Base-by-base conservation (phyloP, 2,329 filamentous ascomycete genomes). In the Stachybotrys chartarum region DNA sequence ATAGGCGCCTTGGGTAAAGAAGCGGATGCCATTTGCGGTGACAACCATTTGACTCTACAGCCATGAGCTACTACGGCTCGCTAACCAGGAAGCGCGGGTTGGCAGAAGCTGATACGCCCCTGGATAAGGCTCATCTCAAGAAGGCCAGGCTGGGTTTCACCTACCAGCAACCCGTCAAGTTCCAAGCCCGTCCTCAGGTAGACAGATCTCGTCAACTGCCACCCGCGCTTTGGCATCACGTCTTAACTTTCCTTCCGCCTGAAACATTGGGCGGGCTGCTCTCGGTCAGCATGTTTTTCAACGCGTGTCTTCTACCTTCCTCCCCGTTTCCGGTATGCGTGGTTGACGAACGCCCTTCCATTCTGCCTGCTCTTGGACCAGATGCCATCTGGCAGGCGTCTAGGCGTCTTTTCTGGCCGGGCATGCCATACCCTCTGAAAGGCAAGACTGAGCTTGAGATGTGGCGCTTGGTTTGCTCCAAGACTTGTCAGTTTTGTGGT, bases 381-480 rank as follows among this genome's bases (percentile, higher is more conserved):
- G 82, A 90, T 65, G 71, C 74, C 51, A 84, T 93, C 63, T 93
- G 89, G 89, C 80, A 81, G 66, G 74, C 78, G 60, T 87, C 88
- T 63, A 82, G 88, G 65, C 84, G 84, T 62, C 71, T 75, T 18
- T 85, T 83, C 68, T 82, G 82, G 73, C 83, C 83, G 30, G 79
- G 80, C 60, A 83, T 91, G 75, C 90, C 90, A 50, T 78, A 78
- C 55, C 89, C 89, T 31, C 75, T 93, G 52, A 73, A 75, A 53
- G 79, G 78, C 56, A 81, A 80, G 66, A 81, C 82, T 47, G 90
- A 94, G 69, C 74, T 89, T 60, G 81, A 86, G 47, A 92, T 92
- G 88, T 91, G 90, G 82, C 82, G 81, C 64, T 74, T 94, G 52
- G 77, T 84, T 42, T 85, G 83, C 68, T 80, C 82, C 51, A 74